Evolutionary conservation across 768 basidiomycete species (phyloP).

Genomic region (Pleurotus platypus): DNA sequence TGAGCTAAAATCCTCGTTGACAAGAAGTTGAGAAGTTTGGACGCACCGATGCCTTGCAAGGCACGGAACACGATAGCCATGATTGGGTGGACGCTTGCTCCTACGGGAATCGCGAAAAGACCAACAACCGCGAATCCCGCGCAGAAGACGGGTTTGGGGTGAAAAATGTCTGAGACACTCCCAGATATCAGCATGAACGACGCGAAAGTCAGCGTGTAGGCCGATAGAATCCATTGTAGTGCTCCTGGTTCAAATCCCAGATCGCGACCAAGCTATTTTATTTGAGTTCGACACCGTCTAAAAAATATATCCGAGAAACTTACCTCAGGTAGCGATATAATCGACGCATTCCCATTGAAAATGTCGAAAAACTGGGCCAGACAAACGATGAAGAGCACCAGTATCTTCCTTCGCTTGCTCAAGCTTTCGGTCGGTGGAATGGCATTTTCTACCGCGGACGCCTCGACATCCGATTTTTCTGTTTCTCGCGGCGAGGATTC

Average conservation of each 20-base stretch:
- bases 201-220: constrained; percentile 39
- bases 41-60: constrained; percentile 12
- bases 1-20: neutral
- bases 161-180: constrained; percentile 16
- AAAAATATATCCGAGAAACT: neutral
- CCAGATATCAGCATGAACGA: constrained; percentile 25
- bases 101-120: constrained; percentile 8
- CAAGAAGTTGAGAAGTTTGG: neutral
- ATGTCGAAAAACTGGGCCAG: neutral
- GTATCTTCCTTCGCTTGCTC: neutral
- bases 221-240: constrained; percentile 34
- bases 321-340: neutral
- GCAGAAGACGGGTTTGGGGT: constrained; percentile 18
- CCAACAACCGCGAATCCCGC: constrained; percentile 10
- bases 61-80: constrained; percentile 12
- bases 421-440: too few species aligned
- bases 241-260: neutral
- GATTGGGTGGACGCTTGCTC: constrained; percentile 6
- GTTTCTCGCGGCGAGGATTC: too few species aligned
- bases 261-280: neutral
- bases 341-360: neutral
- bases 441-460: too few species aligned
- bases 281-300: neutral
- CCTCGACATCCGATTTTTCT: too few species aligned
- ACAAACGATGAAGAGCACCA: neutral